Evolutionary conservation across 2,329 filamentous ascomycete genomes (phyloP), one percentile per base, ranked within the genome.

Genomic region (Bipolaris bicolor): DNA sequence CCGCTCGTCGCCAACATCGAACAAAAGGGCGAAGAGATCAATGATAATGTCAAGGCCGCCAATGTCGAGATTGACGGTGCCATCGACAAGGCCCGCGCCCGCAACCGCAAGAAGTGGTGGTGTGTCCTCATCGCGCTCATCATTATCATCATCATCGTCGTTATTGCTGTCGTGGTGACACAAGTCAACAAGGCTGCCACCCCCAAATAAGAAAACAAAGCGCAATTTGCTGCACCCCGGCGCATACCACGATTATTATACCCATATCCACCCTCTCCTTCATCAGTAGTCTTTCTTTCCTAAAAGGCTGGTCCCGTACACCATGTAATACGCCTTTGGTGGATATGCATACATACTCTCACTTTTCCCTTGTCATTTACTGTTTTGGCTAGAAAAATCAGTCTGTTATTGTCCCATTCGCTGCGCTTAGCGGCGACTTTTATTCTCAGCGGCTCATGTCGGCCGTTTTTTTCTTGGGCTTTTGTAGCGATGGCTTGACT

Each of bases 71-170:
- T 98, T 58, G 87, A 84, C 37, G 85, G 85, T n/a, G 93, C 93
- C 11, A 90, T 97, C 61, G 83, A 84, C 60, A 96, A 91, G 66
- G 94, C 94, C 7, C 84, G 89, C 51, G 65, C 64, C 61, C 69
- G 73, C 52, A 75, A 86, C 87, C 67, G 91, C 90, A 96, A 96
- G 92, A 97, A 97, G 90, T 97, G 92, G 93, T 93, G 90, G 76
- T 97, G 92, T 82, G 80, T 97, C 66, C 88, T 89, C 70, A 91
- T 97, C 71, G 80, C 83, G 67, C 63, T 78, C 46, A 61, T 77
- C 62, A 69, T 74, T 60, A 65, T 75, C 55, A 71, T 74, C 44
- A 63, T 74, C 53, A 66, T 80, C 60, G 74, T 77, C 52, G 60
- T 80, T 45, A 72, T 80, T 50, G 73, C 70, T 29, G 76, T 76